Evolutionary conservation across 2,329 filamentous ascomycete genomes (phyloP).

Genomic region (Neonectria coccinea): DNA sequence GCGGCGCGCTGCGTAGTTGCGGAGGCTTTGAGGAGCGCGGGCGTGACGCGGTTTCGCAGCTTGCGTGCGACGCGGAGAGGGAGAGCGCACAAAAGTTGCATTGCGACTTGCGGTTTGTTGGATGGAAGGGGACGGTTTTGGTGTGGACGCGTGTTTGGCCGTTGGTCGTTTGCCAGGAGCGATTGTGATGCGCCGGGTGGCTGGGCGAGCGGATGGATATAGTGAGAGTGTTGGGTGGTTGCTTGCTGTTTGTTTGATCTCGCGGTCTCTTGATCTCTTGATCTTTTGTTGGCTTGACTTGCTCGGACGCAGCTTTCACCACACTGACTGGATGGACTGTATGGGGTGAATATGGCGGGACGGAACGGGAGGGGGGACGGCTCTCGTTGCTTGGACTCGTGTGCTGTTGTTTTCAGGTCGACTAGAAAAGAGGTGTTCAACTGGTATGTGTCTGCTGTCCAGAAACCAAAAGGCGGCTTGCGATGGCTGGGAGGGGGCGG

Average conservation of each 20-base stretch:
- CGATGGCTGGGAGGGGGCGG: neutral
- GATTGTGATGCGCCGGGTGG: neutral
- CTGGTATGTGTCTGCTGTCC: neutral
- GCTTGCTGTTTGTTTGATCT: neutral
- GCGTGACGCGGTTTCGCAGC: slow-evolving; percentile 35
- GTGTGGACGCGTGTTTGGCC: neutral
- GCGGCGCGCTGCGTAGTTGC: slow-evolving; percentile 36
- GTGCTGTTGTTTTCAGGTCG: neutral
- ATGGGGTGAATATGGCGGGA: neutral
- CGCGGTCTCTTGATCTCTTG: neutral
- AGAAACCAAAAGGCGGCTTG: neutral
- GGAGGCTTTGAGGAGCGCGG: slow-evolving; percentile 35
- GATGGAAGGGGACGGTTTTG: neutral
- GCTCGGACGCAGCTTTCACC: neutral
- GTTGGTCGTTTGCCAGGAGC: neutral
- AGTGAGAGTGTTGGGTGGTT: neutral
- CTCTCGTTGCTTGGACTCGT: neutral
- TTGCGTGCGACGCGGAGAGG: slow-evolving; percentile 36
- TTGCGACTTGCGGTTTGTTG: slow-evolving; percentile 22
- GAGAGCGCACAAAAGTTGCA: slow-evolving; percentile 42
- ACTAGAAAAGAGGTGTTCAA: slow-evolving; percentile 1
- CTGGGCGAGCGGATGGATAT: neutral
- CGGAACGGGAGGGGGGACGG: neutral
- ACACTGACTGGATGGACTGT: neutral
- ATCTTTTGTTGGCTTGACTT: neutral